Conservation (phyloP, 2,329 filamentous ascomycete species). For the Pseudogymnoascus sp. region DNA sequence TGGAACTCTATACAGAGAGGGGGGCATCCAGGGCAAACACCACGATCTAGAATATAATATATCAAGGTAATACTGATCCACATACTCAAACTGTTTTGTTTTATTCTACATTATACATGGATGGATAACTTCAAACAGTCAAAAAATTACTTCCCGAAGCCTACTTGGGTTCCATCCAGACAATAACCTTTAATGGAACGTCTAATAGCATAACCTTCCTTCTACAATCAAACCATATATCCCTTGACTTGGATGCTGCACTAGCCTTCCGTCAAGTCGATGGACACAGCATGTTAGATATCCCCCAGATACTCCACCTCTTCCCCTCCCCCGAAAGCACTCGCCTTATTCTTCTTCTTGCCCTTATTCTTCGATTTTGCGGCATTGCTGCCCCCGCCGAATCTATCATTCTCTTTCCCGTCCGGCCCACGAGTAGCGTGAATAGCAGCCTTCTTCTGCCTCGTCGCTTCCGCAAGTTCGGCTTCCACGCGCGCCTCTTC, state of each 20-base stretch:
- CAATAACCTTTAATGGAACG: not conserved
- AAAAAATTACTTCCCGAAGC: not conserved
- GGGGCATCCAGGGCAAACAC: not conserved
- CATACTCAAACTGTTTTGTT: not conserved
- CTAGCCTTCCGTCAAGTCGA: constrained; percentile 13
- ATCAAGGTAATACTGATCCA: not conserved
- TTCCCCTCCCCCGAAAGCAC: constrained; percentile 10
- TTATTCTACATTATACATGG: not conserved
- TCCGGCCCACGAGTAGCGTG: constrained; percentile 9
- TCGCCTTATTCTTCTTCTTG: constrained; percentile 19
- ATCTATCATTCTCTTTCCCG: not conserved
- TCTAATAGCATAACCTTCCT: not conserved
- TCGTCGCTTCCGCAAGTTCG: constrained; percentile 23
- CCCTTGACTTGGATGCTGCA: constrained; percentile 12
- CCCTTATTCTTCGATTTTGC: constrained; percentile 12
- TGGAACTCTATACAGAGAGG: no score
- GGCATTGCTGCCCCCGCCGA: constrained; percentile 13
- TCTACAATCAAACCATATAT: not conserved
- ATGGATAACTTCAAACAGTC: not conserved
- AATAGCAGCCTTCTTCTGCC: constrained; percentile 26
- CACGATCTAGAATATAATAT: not conserved
- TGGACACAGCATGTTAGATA: not conserved
- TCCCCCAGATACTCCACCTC: constrained; percentile 9
- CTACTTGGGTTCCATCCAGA: not conserved
- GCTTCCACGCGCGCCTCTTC: constrained; percentile 41